Evolutionary conservation across 345 rosid genomes (phyloP), one percentile per base, ranked within the genome.

Genomic region (Citrus trifoliata): DNA sequence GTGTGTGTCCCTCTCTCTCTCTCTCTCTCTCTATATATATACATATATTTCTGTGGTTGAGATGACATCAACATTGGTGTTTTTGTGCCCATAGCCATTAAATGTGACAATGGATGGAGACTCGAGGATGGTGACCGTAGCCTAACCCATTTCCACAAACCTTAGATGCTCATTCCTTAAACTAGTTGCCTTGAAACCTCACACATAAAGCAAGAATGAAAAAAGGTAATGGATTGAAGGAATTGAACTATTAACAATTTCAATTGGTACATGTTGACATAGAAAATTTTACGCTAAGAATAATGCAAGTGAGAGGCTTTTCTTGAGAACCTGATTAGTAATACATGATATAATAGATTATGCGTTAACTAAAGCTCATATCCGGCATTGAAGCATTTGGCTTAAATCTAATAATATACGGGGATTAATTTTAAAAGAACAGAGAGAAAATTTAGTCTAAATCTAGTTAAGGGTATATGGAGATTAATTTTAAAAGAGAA

Each of bases 71-170:
- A 51, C 37, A 48, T 65, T 7, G 60, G 70, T 24, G 27, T 53
- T 46, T 24, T 28, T 28, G 77, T 70, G 85, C 60, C 56, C 42
- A 33, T 28, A 46, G 22, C 51, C 61, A 61, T 70, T 82, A 70
- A 79, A 66, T 71, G 77, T 18, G 75, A 76, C 32, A 35, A 51
- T 42, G 63, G 81, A 78, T 42, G 70, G 79, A 70, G 63, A 82
- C 79, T 10, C 25, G 30, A 55, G 61, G 70, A 62, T 62, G 38
- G 81, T 63, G 73, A 65, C 80, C 73, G 42, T 13, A 38, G 67
- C 60, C 72, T 53, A 62, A 55, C 61, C 70, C 78, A 66, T 72
- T 59, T 76, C 77, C 81, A 74, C 70, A 75, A 74, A 72, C 62
- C 64, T 40, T 10, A 63, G 61, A 69, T 40, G 48, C 74, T 40